Base-by-base conservation (phyloP, 2,329 filamentous ascomycete genomes). In the Graphium sp. region DNA sequence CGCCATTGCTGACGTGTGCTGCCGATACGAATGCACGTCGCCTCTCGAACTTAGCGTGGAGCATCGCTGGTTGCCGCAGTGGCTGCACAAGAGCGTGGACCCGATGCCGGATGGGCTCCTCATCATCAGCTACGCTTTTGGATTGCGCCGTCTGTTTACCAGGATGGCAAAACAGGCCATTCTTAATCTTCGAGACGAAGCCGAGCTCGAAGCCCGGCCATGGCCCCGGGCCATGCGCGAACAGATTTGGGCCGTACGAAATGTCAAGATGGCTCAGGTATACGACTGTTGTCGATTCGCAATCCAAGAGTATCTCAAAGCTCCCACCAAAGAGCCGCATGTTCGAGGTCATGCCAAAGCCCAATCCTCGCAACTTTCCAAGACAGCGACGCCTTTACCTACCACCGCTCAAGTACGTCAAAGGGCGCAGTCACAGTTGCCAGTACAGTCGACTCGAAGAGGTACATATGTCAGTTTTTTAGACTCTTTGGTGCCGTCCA, bases 81-180 rank as follows among this genome's bases (percentile, higher is more conserved):
- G 62, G 62, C 49, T 60, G 38, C 53, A 60, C 34, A 50, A 49
- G 31, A 55, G 54, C 2, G 52, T 49, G 2, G 56, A 62, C n/a
- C 52, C 57, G 23, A 58, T 60, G 49, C 52, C 59, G 0, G 59
- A 60, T 23, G 63, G 57, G 0, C 49, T 66, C 2, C 39, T 68
- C 28, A 44, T 65, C 11, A 63, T 68, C 26, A 60, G 57, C 36
- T 68, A 63, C 36, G 58, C 56, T 0, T 68, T 67, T 41, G 62
- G 63, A 4, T 39, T 57, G 11, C 47, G 58, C 7, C 44, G 55
- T 12, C 48, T 66, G 4, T 68, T 68, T 30, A 55, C 53, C 0
- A 48, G 58, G 24, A 53, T 60, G 46, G 59, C 60, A 6, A 63
- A 65, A 40, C 56, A 50, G 2, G 55, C 53, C 0, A 56, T 67